These are phyloP conservation scores for Chlorella sp. DNA, from an alignment of 139 green algal genomes.

Conservation along the genomic window DNA sequence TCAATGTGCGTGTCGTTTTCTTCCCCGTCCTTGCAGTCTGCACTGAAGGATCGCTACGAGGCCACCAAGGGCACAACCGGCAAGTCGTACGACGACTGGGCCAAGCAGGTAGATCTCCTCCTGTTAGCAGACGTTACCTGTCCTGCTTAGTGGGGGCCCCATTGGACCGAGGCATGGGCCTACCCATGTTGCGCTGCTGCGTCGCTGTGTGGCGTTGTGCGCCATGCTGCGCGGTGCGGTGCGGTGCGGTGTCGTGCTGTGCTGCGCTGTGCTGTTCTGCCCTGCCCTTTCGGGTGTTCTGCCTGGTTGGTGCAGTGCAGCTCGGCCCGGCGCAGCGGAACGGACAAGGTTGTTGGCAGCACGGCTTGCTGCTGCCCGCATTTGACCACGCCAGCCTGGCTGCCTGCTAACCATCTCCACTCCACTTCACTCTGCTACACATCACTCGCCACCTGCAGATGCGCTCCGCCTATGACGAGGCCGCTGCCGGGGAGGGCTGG, in stretches of 20 bases:
- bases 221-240: neutral
- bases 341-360: neutral
- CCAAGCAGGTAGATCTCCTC: neutral
- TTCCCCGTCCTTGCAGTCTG: neutral
- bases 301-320: neutral
- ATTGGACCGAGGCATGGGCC: too few relatives aligned
- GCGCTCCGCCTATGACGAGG: conserved; percentile 21
- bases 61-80: conserved; percentile 24
- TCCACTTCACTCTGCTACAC: too few relatives aligned
- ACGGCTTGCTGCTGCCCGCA: too few relatives aligned
- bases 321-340: too few relatives aligned
- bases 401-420: neutral
- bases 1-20: neutral
- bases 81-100: conserved; percentile 25
- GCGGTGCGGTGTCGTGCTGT: neutral
- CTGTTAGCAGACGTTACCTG: too few relatives aligned
- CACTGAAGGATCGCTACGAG: neutral
- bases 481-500: neutral
- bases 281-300: neutral
- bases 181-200: too few relatives aligned
- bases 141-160: too few relatives aligned
- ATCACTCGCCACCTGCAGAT: neutral
- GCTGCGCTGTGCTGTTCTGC: neutral
- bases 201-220: neutral
- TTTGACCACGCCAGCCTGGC: neutral